phyloP scores from a whole-genome alignment of 805 yeast genomes.

The Candida montana region DNA sequence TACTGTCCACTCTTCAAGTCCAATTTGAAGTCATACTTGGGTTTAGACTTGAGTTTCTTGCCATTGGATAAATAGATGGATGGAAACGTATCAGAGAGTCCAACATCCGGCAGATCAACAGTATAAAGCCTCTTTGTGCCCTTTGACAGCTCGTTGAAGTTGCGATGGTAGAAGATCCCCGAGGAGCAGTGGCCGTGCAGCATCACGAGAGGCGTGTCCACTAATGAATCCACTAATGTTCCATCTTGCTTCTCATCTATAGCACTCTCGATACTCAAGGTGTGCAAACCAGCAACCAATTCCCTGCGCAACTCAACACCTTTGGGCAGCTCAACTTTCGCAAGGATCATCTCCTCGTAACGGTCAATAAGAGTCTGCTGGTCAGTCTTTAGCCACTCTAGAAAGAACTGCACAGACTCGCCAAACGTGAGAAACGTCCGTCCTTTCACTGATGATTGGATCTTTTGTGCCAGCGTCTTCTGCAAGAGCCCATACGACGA shows the following conservation, averaged over 20 bases:
- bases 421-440: constrained; percentile 1
- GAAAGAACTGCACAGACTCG: constrained; percentile 12
- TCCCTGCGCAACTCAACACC: constrained; percentile 5
- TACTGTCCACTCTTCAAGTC: constrained; percentile 2
- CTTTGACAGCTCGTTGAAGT: constrained; percentile 46
- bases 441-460: constrained; percentile 2
- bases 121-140: constrained; percentile 57
- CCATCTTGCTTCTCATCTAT: neutral
- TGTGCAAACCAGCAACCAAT: constrained; percentile 17
- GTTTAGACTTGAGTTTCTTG: constrained; percentile 9
- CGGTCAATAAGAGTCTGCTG: constrained; percentile 8
- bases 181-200: constrained; percentile 95
- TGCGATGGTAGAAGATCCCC: constrained; percentile 72
- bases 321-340: constrained; percentile 10
- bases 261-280: constrained; percentile 25
- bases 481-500: constrained; percentile 7
- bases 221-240: neutral
- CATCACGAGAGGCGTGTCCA: constrained; percentile 41
- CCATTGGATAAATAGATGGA: constrained; percentile 19
- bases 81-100: constrained; percentile 39
- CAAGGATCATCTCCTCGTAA: constrained; percentile 18
- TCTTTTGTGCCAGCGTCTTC: constrained; percentile 9
- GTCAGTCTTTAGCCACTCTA: constrained; percentile 17
- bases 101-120: constrained; percentile 68
- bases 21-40: constrained; percentile 10